Evolutionary conservation across 768 basidiomycete species (phyloP), one percentile per base, ranked within the genome.

Genomic region (Auricularia cornea): DNA sequence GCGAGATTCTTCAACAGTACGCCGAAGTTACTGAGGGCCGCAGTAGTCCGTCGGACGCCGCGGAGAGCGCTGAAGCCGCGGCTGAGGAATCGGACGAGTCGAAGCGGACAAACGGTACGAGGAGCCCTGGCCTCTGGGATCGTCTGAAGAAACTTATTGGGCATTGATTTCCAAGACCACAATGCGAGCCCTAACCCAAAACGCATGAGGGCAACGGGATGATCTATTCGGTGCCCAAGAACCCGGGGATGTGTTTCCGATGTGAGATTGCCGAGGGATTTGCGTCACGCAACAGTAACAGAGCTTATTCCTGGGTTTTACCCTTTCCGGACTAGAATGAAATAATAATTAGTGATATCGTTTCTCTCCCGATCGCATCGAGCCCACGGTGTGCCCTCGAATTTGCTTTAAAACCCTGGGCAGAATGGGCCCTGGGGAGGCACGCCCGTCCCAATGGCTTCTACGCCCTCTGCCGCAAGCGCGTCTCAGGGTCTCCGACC

Each of bases 1-100:
- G 89, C 65, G 86, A 90, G 71, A 86, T 98, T 65, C 73, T 98
- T 48, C 85, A 98, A 75, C 84, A 86, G 66, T 98, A 89, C 70
- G 96, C 92, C 23, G 90, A 94, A 71, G 95, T 98, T 68, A 82
- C 92, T n/a, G 94, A 97, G 75, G 92, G 90, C 63, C 81, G 80
- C 63, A 68, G 70, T 59, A 63, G 70, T 28, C 64, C 68, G n/a
- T n/a, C 26, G 31, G 62, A 23, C 32, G 26, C 33, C 20, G 35
- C 23, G 26, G 59, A 60, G 26, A 23, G 20, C 40, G 28, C 41
- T 32, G 31, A 41, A 40, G 26, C 18, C 44, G n/a, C 35, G 56
- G 5, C n/a, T 11, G 51, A 32, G 31, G n/a, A 31, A 26, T 32
- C 52, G 29, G 44, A 60, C 40, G 65, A 60, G 57, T 57, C 44